Evolutionary conservation across 1,284 basidiomycete species (phyloP).

Genomic region (Cryptococcus floricola): DNA sequence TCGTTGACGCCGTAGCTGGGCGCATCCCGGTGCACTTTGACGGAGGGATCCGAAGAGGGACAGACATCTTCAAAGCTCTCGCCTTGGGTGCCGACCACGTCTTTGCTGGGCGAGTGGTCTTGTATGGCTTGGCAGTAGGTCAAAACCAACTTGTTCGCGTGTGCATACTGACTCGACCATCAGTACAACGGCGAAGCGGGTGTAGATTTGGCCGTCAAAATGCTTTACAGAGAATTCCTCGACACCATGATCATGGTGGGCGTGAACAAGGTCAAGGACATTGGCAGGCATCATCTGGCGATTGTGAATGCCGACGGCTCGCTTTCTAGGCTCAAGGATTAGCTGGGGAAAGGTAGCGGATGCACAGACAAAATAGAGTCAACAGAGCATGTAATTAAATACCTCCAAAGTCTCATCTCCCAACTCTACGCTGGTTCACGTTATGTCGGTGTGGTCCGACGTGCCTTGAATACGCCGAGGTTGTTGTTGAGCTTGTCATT

Average conservation of each 20-base stretch:
- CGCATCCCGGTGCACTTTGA: constrained; percentile 35
- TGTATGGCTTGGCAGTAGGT: constrained; percentile 26
- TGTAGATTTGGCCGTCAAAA: background rate
- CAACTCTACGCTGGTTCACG: too few relatives aligned
- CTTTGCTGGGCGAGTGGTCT: constrained; percentile 24
- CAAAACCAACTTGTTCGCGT: background rate
- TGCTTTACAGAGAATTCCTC: background rate
- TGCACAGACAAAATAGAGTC: too few relatives aligned
- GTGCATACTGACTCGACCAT: background rate
- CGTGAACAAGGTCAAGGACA: background rate
- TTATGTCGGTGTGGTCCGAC: too few relatives aligned
- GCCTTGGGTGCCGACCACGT: constrained; percentile 34
- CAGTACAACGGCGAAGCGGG: constrained; percentile 1
- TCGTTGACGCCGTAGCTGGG: constrained; percentile 24
- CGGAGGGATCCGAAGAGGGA: constrained; percentile 33
- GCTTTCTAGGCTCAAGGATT: background rate
- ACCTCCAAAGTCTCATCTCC: too few relatives aligned
- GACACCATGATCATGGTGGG: background rate
- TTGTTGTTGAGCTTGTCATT: background rate
- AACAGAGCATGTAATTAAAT: too few relatives aligned
- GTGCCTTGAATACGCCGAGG: too few relatives aligned
- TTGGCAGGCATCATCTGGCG: background rate
- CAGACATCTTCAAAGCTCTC: constrained; percentile 37
- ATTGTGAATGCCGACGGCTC: background rate
- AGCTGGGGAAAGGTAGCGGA: too few relatives aligned